Base-by-base conservation (phyloP, 441 rosid species). In the Mallotus japonicus region DNA sequence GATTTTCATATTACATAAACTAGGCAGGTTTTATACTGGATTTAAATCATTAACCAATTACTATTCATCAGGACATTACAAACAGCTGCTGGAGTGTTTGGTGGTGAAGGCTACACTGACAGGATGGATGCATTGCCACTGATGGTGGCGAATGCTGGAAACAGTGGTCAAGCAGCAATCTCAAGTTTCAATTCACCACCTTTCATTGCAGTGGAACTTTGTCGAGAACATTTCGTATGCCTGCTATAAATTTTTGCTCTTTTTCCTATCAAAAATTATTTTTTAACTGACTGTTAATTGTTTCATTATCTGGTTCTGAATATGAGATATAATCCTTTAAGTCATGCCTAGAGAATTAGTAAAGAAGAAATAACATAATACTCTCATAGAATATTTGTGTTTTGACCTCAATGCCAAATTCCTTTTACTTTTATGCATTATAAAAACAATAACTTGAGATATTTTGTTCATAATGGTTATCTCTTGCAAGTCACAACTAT, bases 51-150 rank as follows among this genome's bases (percentile, higher is more conserved):
- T 42, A 62, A 57, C 20, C 24, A 13, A 13, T 15, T 68, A 53
- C 54, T 17, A 15, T 19, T 67, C 56, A 62, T 84, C 51, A 95
- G 98, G 90, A 92, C 98, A 54, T 69, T 95, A 80, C 99, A 95
- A 84, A 95, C 99, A 74, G 98, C 99, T 71, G 96, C 90, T 78
- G 99, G 98, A 77, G 97, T 90, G 60, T 95, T 95, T 55, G 99
- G 99, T 58, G 95, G 97, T 50, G 98, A 84, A 71, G 93, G 84
- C 74, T 92, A 89, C 83, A 83, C 87, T 5, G 89, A 85, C 55
- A 81, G 83, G 81, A 79, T 79, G 64, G 95, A 89, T 79, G 69
- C 75, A 69, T 70, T 91, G 67, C 99, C 98, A 65, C 87, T 95
- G 34, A 95, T 95, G 99, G 88, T 81, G 67, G 98, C 97, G 81